Base-by-base conservation (phyloP, 2,329 filamentous ascomycete genomes). In the Penicillium aurantiogriseum region DNA sequence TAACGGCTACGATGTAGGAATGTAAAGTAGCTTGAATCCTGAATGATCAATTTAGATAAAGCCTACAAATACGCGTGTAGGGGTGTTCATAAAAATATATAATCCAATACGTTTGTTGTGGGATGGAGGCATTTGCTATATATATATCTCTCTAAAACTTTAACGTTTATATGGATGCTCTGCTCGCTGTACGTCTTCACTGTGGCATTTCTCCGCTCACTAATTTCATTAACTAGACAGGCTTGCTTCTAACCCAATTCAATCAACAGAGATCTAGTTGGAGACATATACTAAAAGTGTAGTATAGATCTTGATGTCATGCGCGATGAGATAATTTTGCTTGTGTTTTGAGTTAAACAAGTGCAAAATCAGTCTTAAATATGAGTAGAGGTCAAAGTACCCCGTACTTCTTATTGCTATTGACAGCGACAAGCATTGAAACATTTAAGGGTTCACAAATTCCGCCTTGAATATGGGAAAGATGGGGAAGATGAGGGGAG, bases 401-500 rank as follows among this genome's bases (percentile, higher is more conserved):
- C 1, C 23, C 23, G 23, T 23, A 23, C 23, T 23, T 8, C 4
- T 2, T 2, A 2, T 13, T 6, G 3, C 3, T 7, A 33, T 23
- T 6, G 4, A 23, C 19, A n/a, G 8, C 5, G 23, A 25, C 8
- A n/a, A 17, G 6, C 8, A 33, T 23, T 10, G 5, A n/a, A 23
- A 5, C 23, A 15, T 35, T 10, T 5, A 47, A 2, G 1, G 13
- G 7, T 13, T 23, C 15, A 7, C 5, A 10, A 47, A 11, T 35
- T 23, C 15, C 29, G 3, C 4, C 19, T 35, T 13, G 15, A 35
- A n/a, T 11, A n/a, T 47, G 31, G 8, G 9, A 38, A 49, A 40
- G 23, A 38, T 2, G 35, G 35, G 47, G 47, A 50, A 40, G 8
- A 29, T 40, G 35, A 40, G 46, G 46, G 46, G 46, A 49, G 17